Percentiles rank a stretch among this genome's conserved stretches.
Conservation (phyloP, 2,329 filamentous ascomycete species). For the Epichloe scottii region DNA sequence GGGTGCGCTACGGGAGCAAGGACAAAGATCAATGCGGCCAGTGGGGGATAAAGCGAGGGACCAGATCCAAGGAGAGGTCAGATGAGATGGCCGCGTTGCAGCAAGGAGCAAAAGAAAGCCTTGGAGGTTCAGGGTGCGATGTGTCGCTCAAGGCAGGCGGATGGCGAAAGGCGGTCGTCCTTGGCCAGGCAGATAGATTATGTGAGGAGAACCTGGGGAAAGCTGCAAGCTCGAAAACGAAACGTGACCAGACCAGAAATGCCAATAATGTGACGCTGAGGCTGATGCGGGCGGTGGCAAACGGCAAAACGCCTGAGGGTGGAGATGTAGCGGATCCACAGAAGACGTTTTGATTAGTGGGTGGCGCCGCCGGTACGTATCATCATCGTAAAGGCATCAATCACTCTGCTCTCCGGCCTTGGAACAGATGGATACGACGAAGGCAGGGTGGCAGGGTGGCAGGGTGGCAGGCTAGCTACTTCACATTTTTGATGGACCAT, state of each 20-base stretch:
- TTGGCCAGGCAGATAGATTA: not conserved
- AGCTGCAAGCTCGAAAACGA: not conserved
- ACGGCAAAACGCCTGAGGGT: constrained; percentile 5
- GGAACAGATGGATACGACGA: no score
- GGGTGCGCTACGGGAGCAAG: not conserved
- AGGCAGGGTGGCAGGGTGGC: no score
- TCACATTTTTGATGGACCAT: no score
- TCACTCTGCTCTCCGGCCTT: no score
- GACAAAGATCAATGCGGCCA: not conserved
- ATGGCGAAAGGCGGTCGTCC: not conserved
- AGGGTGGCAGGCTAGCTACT: no score
- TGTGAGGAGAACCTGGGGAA: constrained; percentile 4
- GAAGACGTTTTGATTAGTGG: not conserved
- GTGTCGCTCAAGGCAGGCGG: not conserved
- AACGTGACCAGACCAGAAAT: constrained; percentile 2
- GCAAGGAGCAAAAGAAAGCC: not conserved
- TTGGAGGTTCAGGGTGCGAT: not conserved
- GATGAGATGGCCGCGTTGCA: not conserved
- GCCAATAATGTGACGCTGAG: constrained; percentile 5
- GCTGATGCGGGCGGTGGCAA: constrained; percentile 7
- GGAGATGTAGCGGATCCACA: not conserved
- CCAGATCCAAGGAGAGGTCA: constrained; percentile 1
- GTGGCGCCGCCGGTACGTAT: not conserved
- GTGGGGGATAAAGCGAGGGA: not conserved
- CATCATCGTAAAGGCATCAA: not conserved